A percentile compares a stretch with the other conserved stretches of the same genome.
Conservation (phyloP, 2,329 filamentous ascomycete genomes). For the Venturia carpophila region DNA sequence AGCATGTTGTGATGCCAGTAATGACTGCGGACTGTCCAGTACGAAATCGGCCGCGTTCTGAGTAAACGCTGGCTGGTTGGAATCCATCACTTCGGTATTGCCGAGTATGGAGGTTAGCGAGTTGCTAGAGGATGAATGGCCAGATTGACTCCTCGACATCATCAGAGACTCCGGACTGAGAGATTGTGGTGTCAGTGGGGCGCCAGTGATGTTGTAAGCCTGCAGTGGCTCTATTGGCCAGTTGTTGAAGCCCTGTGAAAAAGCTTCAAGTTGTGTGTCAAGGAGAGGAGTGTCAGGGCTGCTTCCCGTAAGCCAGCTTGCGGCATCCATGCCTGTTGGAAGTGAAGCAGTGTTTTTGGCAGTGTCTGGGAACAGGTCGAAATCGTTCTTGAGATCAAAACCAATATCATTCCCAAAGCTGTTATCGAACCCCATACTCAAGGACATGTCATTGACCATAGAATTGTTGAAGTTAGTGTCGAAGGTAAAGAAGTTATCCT, state of each 20-base stretch:
- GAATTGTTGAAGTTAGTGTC: background rate
- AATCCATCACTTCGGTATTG: too few relatives aligned
- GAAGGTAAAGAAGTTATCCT: slow-evolving; percentile 1
- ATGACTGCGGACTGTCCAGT: background rate
- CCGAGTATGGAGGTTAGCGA: background rate
- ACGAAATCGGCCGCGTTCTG: background rate
- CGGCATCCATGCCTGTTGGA: background rate
- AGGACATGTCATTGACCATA: background rate
- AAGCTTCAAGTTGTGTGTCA: background rate
- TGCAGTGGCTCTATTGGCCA: slow-evolving; percentile 8
- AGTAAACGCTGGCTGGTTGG: background rate
- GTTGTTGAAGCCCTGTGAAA: background rate
- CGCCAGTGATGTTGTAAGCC: background rate
- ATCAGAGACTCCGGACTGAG: slow-evolving; percentile 6
- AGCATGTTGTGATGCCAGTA: background rate
- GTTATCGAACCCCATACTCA: background rate
- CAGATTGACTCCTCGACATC: slow-evolving; percentile 14
- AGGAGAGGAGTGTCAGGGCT: background rate
- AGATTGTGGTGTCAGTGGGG: slow-evolving; percentile 8
- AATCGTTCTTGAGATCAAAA: slow-evolving; percentile 7
- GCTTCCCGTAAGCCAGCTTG: slow-evolving; percentile 9
- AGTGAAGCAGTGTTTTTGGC: background rate
- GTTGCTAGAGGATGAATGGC: background rate
- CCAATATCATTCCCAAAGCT: slow-evolving; percentile 1
- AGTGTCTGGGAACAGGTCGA: slow-evolving; percentile 6